phyloP scores from a whole-genome alignment of 1,284 basidiomycete species.

The Cryptococcus sp. region DNA sequence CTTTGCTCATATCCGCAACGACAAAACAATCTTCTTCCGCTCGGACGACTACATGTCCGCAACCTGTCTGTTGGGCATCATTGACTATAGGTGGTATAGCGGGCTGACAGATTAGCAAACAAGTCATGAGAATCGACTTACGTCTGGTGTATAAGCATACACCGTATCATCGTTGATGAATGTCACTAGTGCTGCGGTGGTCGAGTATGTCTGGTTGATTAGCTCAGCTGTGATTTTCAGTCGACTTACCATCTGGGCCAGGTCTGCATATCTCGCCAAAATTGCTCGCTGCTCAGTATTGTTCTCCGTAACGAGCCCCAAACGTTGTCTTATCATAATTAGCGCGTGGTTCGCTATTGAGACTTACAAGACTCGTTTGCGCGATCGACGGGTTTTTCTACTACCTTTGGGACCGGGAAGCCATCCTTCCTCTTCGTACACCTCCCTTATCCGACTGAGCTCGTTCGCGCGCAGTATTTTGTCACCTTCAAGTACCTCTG shows the following conservation, averaged over 20 bases:
- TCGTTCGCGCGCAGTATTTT: too few species aligned
- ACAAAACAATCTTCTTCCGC: conserved; percentile 19
- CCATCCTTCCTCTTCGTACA: conserved; percentile 39
- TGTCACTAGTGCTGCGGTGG: conserved; percentile 9
- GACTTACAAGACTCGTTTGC: conserved; percentile 27
- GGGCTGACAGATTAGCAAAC: not conserved
- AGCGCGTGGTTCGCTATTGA: not conserved
- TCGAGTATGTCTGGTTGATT: conserved; percentile 21
- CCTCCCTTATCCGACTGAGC: conserved; percentile 18
- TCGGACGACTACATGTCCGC: not conserved
- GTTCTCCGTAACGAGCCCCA: conserved; percentile 33
- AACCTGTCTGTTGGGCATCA: not conserved
- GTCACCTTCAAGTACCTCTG: not conserved
- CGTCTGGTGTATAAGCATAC: not conserved
- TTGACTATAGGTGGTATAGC: not conserved
- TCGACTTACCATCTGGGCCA: conserved; percentile 33
- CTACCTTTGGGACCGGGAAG: conserved; percentile 31
- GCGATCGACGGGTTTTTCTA: conserved; percentile 4
- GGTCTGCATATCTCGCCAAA: conserved; percentile 41
- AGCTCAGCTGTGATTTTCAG: not conserved
- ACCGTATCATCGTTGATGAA: conserved; percentile 12
- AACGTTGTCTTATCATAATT: conserved; percentile 18
- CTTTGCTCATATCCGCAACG: conserved; percentile 28
- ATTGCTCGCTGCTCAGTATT: conserved; percentile 28
- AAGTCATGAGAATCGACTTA: not conserved